Conservation (phyloP, 108 stramenopile genomes). For the Licmophora abbreviata region DNA sequence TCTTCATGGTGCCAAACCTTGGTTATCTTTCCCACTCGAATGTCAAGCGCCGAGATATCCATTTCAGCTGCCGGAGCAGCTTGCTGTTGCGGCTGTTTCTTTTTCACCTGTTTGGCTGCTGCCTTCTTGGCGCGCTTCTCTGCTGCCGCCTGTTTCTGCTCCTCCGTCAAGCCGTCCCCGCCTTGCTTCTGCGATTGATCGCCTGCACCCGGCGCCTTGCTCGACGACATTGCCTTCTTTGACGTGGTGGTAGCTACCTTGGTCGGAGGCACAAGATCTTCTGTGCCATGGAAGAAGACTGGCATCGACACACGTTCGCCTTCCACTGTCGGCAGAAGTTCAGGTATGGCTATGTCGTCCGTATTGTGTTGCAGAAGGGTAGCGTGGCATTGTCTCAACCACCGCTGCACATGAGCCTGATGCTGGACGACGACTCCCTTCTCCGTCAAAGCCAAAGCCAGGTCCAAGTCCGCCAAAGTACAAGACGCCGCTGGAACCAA, state of each 20-base stretch:
- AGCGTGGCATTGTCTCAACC: slow-evolving; percentile 21
- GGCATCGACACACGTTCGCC: slow-evolving; percentile 12
- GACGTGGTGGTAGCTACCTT: slow-evolving; percentile 5
- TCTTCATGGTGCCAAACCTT: slow-evolving; percentile 93
- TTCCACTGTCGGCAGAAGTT: too few species aligned
- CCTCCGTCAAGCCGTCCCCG: slow-evolving; percentile 25
- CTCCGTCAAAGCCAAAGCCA: slow-evolving; percentile 41
- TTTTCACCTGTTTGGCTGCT: slow-evolving; percentile 10
- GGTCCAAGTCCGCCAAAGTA: slow-evolving; percentile 67
- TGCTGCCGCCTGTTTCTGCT: slow-evolving; percentile 37
- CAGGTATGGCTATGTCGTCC: not conserved
- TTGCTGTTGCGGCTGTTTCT: slow-evolving; percentile 13
- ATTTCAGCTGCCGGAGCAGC: slow-evolving; percentile 17
- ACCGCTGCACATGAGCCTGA: slow-evolving; percentile 33
- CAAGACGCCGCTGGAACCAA: slow-evolving; percentile 29
- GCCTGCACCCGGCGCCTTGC: slow-evolving; percentile 6
- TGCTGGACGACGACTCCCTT: slow-evolving; percentile 5
- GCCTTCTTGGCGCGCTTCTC: slow-evolving; percentile 15
- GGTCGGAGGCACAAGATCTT: slow-evolving; percentile 34
- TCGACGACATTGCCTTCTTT: slow-evolving; percentile 2
- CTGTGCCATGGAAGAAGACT: slow-evolving; percentile 59
- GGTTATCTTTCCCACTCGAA: slow-evolving; percentile 88
- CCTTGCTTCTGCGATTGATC: slow-evolving; percentile 7
- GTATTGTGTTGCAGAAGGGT: slow-evolving; percentile 14
- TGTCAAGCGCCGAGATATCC: slow-evolving; percentile 74